phyloP scores from a whole-genome alignment of 2,329 filamentous ascomycete genomes.

The Phialophora expanda region DNA sequence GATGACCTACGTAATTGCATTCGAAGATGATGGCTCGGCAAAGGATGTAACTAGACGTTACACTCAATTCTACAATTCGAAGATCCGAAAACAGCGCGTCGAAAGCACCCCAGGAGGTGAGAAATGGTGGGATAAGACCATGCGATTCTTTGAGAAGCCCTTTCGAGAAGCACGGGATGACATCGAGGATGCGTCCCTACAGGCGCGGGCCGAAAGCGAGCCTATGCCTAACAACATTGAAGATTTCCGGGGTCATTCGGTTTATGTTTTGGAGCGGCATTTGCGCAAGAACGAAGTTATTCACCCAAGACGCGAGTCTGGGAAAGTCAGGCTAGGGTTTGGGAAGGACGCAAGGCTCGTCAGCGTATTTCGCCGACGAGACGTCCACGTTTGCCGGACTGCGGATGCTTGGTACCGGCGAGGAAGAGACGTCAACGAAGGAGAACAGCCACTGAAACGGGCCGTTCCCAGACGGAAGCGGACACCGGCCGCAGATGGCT shows the following conservation, averaged over 20 bases:
- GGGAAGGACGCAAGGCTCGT: conserved; percentile 65
- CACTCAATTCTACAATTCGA: conserved; percentile 84
- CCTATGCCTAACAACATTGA: conserved; percentile 83
- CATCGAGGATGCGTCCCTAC: conserved; percentile 79
- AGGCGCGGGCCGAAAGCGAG: conserved; percentile 73
- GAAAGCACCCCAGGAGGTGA: conserved; percentile 66
- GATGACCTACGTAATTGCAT: conserved; percentile 83
- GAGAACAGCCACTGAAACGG: conserved; percentile 83
- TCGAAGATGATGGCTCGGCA: conserved; percentile 77
- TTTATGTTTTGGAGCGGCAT: conserved; percentile 84
- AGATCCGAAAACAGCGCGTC: conserved; percentile 80
- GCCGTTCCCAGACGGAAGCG: conserved; percentile 57
- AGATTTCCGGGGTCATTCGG: conserved; percentile 85
- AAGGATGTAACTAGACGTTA: conserved; percentile 89
- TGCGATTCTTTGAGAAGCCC: conserved; percentile 49
- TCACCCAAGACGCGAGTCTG: conserved; percentile 71
- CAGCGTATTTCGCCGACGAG: conserved; percentile 77
- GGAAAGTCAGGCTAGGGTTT: conserved; percentile 73
- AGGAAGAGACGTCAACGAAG: conserved; percentile 76
- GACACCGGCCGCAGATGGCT: conserved; percentile 42
- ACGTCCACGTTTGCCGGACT: conserved; percentile 78
- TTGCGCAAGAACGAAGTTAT: conserved; percentile 83
- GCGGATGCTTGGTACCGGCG: conserved; percentile 90
- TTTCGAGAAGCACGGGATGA: conserved; percentile 72
- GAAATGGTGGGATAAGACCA: conserved; percentile 61